Evolutionary conservation across 2,329 filamentous ascomycete genomes (phyloP).

Genomic region (Neonectria faginata): DNA sequence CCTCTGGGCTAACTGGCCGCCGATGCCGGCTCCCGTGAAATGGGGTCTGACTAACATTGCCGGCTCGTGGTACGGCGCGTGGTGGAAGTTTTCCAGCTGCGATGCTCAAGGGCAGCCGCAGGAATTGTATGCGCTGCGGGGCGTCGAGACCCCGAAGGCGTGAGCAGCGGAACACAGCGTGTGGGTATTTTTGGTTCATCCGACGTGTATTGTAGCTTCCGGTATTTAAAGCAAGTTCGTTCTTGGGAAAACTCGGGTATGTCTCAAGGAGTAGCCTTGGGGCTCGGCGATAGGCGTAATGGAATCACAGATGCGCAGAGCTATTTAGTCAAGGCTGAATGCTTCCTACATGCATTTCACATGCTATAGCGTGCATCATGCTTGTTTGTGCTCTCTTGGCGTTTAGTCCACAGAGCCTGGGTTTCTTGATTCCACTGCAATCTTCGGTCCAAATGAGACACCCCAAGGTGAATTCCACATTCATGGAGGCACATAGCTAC

Average conservation of each 20-base stretch:
- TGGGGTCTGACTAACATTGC: slow-evolving; percentile 71
- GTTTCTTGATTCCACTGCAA: neutral
- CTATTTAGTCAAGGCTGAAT: too few relatives aligned
- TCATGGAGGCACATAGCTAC: neutral
- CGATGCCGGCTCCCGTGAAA: slow-evolving; percentile 69
- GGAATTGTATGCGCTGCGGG: slow-evolving; percentile 63
- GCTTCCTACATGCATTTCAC: too few relatives aligned
- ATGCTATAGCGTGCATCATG: neutral
- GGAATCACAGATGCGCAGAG: neutral
- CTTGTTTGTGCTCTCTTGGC: neutral
- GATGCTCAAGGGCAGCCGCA: slow-evolving; percentile 64
- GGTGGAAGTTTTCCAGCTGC: slow-evolving; percentile 76
- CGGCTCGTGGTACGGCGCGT: slow-evolving; percentile 65
- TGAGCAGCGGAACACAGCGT: neutral
- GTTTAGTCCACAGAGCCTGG: neutral
- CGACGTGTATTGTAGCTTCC: slow-evolving; percentile 1
- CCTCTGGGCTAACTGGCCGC: slow-evolving; percentile 72
- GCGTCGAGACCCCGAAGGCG: neutral
- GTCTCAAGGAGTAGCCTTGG: neutral
- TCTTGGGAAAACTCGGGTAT: neutral
- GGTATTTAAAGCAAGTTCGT: slow-evolving; percentile 2
- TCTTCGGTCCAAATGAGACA: neutral
- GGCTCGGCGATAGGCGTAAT: slow-evolving; percentile 3
- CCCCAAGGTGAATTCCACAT: neutral
- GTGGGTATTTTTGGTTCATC: neutral